A percentile compares a stretch with the other conserved stretches of the same genome.
Conservation (phyloP, 106 monocot species). For the Acorus gramineus region DNA sequence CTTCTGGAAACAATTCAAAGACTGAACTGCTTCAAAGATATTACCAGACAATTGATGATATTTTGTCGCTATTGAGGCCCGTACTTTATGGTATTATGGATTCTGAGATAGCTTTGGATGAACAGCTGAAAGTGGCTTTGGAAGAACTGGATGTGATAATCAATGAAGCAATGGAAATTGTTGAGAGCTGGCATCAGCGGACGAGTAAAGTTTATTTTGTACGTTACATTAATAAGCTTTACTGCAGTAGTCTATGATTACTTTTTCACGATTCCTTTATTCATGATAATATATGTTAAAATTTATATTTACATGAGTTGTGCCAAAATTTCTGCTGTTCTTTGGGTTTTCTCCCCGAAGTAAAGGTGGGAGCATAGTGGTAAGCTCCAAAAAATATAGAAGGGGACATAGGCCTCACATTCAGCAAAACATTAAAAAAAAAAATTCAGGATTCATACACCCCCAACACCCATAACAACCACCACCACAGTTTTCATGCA, state of each 20-base stretch:
- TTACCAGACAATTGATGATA: constrained; percentile 43
- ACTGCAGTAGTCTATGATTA: not conserved
- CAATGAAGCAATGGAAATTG: constrained; percentile 45
- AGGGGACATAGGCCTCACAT: too few relatives aligned
- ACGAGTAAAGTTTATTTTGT: constrained; percentile 87
- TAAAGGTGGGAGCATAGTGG: too few relatives aligned
- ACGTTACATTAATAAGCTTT: constrained; percentile 8
- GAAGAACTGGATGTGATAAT: constrained; percentile 41
- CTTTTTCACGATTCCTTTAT: not conserved
- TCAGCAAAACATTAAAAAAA: too few relatives aligned
- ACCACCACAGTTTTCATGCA: too few relatives aligned
- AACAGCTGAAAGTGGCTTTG: constrained; percentile 29
- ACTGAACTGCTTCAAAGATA: constrained; percentile 54
- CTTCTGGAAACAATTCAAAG: constrained; percentile 26
- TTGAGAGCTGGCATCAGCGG: constrained; percentile 61
- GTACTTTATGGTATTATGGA: constrained; percentile 34
- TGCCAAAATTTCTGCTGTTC: too few relatives aligned
- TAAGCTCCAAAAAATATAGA: too few relatives aligned
- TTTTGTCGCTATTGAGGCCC: constrained; percentile 44
- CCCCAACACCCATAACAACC: too few relatives aligned
- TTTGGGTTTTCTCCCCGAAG: too few relatives aligned
- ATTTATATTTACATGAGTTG: not conserved
- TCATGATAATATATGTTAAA: not conserved
- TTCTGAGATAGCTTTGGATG: constrained; percentile 32
- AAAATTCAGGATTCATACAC: too few relatives aligned